Evolutionary conservation across 2,329 filamentous ascomycete genomes (phyloP).

Genomic region (Diplodia intermedia): DNA sequence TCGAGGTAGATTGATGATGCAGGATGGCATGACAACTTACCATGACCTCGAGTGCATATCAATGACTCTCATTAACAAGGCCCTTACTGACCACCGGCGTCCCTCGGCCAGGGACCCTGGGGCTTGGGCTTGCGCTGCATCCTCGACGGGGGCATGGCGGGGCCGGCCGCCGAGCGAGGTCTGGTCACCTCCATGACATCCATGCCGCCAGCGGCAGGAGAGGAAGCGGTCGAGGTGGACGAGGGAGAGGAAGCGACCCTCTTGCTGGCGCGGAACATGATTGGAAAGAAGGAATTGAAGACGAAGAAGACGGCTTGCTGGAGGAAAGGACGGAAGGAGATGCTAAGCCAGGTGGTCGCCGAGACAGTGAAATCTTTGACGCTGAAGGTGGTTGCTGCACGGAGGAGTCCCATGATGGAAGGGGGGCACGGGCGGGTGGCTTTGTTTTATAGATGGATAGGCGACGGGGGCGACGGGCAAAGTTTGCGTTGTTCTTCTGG

Average conservation of each 20-base stretch:
- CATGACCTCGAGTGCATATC: background rate
- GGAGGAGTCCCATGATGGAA: constrained; percentile 15
- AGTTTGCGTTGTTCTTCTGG: constrained; percentile 15
- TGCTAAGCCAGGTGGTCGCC: constrained; percentile 17
- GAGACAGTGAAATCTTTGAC: constrained; percentile 19
- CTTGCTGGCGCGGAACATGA: constrained; percentile 25
- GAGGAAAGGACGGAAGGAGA: constrained; percentile 26
- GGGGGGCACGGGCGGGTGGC: constrained; percentile 1
- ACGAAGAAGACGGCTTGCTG: constrained; percentile 16
- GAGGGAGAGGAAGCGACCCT: background rate
- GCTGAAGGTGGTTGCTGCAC: constrained; percentile 22
- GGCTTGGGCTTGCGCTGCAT: constrained; percentile 24
- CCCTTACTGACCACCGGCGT: constrained; percentile 23
- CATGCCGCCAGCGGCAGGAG: constrained; percentile 23
- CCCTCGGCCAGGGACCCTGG: constrained; percentile 17
- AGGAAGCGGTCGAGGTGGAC: background rate
- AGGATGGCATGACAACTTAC: background rate
- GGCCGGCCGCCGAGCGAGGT: constrained; percentile 9
- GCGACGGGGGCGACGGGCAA: background rate
- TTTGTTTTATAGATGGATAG: constrained; percentile 9
- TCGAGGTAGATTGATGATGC: background rate
- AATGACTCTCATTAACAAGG: background rate
- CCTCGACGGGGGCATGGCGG: background rate
- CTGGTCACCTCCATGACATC: constrained; percentile 8
- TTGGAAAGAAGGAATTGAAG: constrained; percentile 28